These are phyloP conservation scores for Erodium trifolium DNA, from an alignment of 441 rosid genomes.

Conservation along the genomic window DNA sequence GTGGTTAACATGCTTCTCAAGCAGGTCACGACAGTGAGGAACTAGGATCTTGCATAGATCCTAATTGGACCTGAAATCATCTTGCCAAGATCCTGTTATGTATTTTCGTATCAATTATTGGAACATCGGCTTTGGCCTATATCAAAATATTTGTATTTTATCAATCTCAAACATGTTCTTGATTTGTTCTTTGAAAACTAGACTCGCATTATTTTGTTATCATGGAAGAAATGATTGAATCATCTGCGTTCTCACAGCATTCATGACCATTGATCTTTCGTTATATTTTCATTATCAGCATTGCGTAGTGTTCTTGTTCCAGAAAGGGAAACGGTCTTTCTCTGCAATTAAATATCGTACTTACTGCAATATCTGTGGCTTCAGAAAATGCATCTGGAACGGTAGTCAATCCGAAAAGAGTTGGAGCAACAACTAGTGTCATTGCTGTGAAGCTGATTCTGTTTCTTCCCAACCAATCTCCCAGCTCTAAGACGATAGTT, in stretches of 20 bases:
- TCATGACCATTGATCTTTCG: background rate
- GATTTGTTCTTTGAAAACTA: background rate
- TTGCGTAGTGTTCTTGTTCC: too few relatives aligned
- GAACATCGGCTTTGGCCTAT: background rate
- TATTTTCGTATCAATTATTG: background rate
- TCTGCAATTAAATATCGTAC: conserved; percentile 6
- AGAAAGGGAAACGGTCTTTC: too few relatives aligned
- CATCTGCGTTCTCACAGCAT: background rate
- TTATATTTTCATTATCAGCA: too few relatives aligned
- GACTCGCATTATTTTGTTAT: conserved; percentile 14
- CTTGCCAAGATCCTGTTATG: background rate
- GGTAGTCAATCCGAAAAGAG: conserved; percentile 36
- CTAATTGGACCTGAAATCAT: background rate
- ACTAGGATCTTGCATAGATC: conserved; percentile 26
- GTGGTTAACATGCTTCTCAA: conserved; percentile 67
- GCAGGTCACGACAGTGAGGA: conserved; percentile 60
- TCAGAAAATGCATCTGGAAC: conserved; percentile 55
- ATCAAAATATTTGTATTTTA: conserved; percentile 5
- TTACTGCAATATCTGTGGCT: conserved; percentile 57
- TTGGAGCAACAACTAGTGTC: conserved; percentile 38
- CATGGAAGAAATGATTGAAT: background rate
- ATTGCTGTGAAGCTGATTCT: conserved; percentile 36
- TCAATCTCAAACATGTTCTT: conserved; percentile 12
- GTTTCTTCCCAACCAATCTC: conserved; percentile 36
- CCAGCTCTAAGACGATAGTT: conserved; percentile 1